These are phyloP conservation scores for Platanthera zijinensis DNA, from an alignment of 106 monocot genomes.

Conservation along the genomic window DNA sequence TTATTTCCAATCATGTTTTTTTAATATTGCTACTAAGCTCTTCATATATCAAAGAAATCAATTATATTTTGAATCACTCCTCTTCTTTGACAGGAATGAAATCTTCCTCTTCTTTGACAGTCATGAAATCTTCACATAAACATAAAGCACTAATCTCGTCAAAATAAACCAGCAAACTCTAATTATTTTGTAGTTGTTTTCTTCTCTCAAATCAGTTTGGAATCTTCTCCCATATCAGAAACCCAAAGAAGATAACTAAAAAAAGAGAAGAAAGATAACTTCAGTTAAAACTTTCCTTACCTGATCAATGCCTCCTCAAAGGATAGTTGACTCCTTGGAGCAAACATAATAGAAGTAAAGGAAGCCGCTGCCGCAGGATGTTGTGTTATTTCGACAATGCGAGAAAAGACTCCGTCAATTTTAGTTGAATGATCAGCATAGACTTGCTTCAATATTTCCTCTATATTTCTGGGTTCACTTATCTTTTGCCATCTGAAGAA, in stretches of 20 bases:
- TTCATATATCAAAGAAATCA: no score
- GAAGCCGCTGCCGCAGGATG: constrained; percentile 95
- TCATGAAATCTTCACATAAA: no score
- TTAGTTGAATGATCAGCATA: constrained; percentile 90
- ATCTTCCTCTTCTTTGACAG: no score
- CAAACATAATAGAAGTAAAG: constrained; percentile 93
- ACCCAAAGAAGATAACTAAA: neutral
- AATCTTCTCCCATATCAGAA: no score
- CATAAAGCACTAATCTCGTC: neutral
- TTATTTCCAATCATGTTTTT: no score
- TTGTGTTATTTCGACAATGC: constrained; percentile 70
- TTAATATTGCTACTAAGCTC: no score
- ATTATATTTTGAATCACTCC: no score
- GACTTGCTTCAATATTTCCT: constrained; percentile 80
- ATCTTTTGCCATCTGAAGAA: constrained; percentile 86
- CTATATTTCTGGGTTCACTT: constrained; percentile 75
- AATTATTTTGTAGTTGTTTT: neutral
- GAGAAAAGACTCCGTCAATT: constrained; percentile 74
- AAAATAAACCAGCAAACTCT: neutral
- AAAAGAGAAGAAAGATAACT: neutral
- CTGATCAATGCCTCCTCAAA: constrained; percentile 66
- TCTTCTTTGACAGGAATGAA: no score
- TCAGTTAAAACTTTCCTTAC: constrained; percentile 21
- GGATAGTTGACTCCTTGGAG: constrained; percentile 64
- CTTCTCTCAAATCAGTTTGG: no score